Evolutionary conservation across 202 grass and related monocot species (phyloP).

Genomic region (Hordeum pubiflorum): DNA sequence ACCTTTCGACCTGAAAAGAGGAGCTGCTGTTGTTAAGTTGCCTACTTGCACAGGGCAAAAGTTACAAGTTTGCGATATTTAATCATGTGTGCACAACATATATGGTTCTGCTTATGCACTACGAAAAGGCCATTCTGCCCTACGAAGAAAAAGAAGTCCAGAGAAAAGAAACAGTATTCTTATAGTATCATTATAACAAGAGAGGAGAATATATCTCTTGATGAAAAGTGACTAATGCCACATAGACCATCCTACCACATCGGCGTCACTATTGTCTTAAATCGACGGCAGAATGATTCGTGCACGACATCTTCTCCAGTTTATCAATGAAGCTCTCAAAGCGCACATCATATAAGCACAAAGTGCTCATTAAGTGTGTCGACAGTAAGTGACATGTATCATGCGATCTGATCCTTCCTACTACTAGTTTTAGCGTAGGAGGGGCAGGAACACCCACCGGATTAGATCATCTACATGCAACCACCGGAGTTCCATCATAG

Average conservation of each 20-base stretch:
- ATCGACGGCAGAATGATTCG: constrained; percentile 15
- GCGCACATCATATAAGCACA: constrained; percentile 7
- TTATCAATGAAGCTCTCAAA: neutral
- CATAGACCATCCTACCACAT: neutral
- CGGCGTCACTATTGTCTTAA: neutral
- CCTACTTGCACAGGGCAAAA: neutral
- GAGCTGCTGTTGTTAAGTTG: neutral
- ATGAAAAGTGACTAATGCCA: neutral
- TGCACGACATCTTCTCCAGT: neutral
- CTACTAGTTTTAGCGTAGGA: neutral
- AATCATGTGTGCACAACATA: neutral
- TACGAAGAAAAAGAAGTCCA: neutral
- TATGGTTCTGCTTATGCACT: neutral
- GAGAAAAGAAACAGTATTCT: neutral
- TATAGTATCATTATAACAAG: neutral
- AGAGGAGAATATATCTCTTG: neutral
- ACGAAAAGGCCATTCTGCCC: neutral
- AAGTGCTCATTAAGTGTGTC: neutral
- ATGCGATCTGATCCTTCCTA: neutral
- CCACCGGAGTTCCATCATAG: neutral
- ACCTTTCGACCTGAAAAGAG: neutral
- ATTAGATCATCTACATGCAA: neutral
- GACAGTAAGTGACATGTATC: neutral
- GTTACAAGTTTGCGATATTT: neutral
- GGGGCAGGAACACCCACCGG: neutral